These are phyloP conservation scores for Primulina tabacum DNA, from an alignment of 257 asterid species.

Conservation along the genomic window DNA sequence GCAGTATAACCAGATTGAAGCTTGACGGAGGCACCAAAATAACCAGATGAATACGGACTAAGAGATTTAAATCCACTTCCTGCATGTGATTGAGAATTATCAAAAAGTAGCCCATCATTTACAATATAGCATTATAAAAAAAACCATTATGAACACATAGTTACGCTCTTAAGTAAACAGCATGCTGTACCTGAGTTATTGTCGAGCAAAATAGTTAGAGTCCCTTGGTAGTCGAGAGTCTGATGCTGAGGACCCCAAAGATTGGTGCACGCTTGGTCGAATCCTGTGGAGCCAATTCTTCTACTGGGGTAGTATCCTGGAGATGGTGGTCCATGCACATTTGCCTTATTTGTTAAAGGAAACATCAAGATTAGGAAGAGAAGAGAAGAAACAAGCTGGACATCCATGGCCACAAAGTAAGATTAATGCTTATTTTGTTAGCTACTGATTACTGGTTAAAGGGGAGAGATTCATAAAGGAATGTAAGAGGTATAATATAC, in stretches of 20 bases:
- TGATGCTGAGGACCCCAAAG: constrained; percentile 95
- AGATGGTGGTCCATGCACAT: constrained; percentile 70
- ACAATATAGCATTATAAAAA: too few relatives aligned
- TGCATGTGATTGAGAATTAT: constrained; percentile 21
- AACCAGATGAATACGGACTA: constrained; percentile 60
- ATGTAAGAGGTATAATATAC: not conserved
- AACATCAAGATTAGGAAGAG: constrained; percentile 35
- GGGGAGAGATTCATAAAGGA: constrained; percentile 8
- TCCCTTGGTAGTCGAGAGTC: constrained; percentile 51
- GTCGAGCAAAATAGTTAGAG: constrained; percentile 77
- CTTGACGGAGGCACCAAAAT: constrained; percentile 66
- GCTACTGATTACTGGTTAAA: not conserved
- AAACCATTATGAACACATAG: too few relatives aligned
- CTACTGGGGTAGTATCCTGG: constrained; percentile 83
- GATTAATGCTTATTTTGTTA: too few relatives aligned
- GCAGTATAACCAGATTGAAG: constrained; percentile 93
- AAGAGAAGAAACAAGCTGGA: constrained; percentile 28
- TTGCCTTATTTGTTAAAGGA: constrained; percentile 31
- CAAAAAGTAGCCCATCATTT: too few relatives aligned
- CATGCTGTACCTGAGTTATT: constrained; percentile 39
- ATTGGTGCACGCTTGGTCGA: constrained; percentile 51
- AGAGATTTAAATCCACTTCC: constrained; percentile 89
- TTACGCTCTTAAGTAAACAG: too few relatives aligned
- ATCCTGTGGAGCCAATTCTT: constrained; percentile 45
- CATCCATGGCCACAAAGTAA: constrained; percentile 33